Evolutionary conservation across 1,284 basidiomycete species (phyloP), one percentile per base, ranked within the genome.

Genomic region (Pterulicium gracile): DNA sequence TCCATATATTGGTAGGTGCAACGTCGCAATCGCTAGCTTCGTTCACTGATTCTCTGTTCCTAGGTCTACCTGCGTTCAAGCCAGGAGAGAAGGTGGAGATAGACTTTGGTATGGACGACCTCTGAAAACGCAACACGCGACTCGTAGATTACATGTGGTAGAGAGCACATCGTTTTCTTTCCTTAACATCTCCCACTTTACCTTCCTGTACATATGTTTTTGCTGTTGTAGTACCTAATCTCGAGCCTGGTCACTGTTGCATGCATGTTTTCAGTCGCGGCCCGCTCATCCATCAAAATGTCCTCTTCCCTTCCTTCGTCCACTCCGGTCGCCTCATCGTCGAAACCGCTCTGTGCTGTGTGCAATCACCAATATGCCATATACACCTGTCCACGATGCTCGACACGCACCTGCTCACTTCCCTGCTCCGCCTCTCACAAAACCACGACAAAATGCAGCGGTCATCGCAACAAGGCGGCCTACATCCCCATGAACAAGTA

Each of bases 21-120:
- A n/a, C n/a, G n/a, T n/a, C n/a, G n/a, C n/a, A n/a, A n/a, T 22
- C 42, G 45, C 17, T 7, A 49, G 46, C 24, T 39, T 15, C 46
- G 32, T 43, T 50, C 43, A 24, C 32, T 36, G 41, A 32, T 10
- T 42, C 21, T 27, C 39, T 22, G 3, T 35, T 21, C 51, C 15
- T 49, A 83, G 93, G 95, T 54, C 75, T 98, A 41, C 96, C 96
- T 44, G 91, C 95, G 3, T 98, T 99, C 70, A 90, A 96, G 66
- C 95, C 96, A 1, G 96, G 96, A 47, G 91, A 98, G 71, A 94
- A 96, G 70, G 92, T 98, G 36, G 84, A 93, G 69, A 87, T 88
- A 60, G 78, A 82, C 60, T 74, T 91, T 51, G 79, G 74, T 47
- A 87, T 86, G 78, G 91, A 94, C 62, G 91, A 95, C 62, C 78